A percentile compares a stretch with the other conserved stretches of the same genome.
phyloP scores from a whole-genome alignment of 1,284 basidiomycete species.

The Bondarzewia mesenterica region DNA sequence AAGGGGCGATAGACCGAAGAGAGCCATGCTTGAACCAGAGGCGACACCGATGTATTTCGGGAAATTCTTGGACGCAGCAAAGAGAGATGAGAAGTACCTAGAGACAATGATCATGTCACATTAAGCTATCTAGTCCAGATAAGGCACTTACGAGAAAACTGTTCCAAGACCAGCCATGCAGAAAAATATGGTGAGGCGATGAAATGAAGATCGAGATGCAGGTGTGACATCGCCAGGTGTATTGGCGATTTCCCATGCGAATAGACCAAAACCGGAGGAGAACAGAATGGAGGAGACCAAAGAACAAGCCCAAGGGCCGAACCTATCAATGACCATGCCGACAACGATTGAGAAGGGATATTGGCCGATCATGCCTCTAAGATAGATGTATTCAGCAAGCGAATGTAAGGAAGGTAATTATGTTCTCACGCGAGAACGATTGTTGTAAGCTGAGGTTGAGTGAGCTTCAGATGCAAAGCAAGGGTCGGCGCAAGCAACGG shows the following conservation, averaged over 20 bases:
- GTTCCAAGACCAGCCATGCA: conserved; percentile 57
- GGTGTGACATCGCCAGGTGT: conserved; percentile 29
- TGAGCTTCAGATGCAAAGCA: conserved; percentile 48
- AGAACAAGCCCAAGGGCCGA: conserved; percentile 59
- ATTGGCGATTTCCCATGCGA: conserved; percentile 46
- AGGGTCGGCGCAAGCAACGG: conserved; percentile 62
- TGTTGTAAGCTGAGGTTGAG: conserved; percentile 71
- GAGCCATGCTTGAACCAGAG: conserved; percentile 56
- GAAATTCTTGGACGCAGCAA: conserved; percentile 66
- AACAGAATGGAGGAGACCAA: conserved; percentile 54
- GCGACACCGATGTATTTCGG: conserved; percentile 56
- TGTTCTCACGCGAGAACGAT: conserved; percentile 53
- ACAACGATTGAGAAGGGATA: conserved; percentile 57
- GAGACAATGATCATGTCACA: not conserved
- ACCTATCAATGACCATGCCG: conserved; percentile 48
- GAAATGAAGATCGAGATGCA: conserved; percentile 37
- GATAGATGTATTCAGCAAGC: not conserved
- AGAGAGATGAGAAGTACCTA: conserved; percentile 69
- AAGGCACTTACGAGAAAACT: conserved; percentile 53
- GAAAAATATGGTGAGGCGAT: conserved; percentile 49
- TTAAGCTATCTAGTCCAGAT: not conserved
- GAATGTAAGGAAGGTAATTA: not conserved
- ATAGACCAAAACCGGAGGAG: conserved; percentile 48
- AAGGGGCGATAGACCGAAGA: conserved; percentile 71
- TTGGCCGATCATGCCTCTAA: conserved; percentile 60